Conservation (phyloP, 2,329 filamentous ascomycete genomes). For the Endothia cerciana region DNA sequence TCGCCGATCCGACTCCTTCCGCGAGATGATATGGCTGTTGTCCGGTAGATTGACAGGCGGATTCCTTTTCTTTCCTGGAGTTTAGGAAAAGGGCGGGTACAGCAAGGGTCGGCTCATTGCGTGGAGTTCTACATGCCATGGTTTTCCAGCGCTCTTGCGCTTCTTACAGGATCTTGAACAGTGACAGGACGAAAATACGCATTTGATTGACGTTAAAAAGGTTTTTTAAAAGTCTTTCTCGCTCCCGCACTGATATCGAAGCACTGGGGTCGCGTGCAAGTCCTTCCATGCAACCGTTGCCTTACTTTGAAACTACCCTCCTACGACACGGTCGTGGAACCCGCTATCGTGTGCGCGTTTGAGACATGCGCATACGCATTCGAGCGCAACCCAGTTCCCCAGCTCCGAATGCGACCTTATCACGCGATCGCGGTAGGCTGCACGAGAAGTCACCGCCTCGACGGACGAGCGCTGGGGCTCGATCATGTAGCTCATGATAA, state of each 20-base stretch:
- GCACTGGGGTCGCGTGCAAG: not conserved
- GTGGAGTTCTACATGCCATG: constrained; percentile 25
- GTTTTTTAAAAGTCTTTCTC: not conserved
- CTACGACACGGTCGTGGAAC: not conserved
- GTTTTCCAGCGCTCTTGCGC: constrained; percentile 21
- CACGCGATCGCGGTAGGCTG: not conserved
- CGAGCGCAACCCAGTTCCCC: too few species aligned
- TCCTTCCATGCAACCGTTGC: not conserved
- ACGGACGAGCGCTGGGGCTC: not conserved
- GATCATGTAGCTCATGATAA: not conserved
- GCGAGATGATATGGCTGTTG: too few species aligned
- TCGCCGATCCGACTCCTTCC: not conserved
- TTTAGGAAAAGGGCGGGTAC: constrained; percentile 25
- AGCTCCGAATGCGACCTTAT: not conserved
- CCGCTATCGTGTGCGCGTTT: not conserved
- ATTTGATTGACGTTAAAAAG: not conserved
- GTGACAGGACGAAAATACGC: constrained; percentile 13
- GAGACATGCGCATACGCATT: not conserved
- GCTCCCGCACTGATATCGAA: too few species aligned
- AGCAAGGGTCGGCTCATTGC: constrained; percentile 25
- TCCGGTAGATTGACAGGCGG: not conserved
- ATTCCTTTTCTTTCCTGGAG: constrained; percentile 17
- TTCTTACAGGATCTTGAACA: constrained; percentile 4
- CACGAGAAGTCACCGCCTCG: not conserved
- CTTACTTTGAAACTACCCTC: not conserved